A percentile compares a stretch with the other conserved stretches of the same genome.
These are phyloP conservation scores for Tanacetum coccineum DNA, from an alignment of 129 eudicot species.

Conservation along the genomic window DNA sequence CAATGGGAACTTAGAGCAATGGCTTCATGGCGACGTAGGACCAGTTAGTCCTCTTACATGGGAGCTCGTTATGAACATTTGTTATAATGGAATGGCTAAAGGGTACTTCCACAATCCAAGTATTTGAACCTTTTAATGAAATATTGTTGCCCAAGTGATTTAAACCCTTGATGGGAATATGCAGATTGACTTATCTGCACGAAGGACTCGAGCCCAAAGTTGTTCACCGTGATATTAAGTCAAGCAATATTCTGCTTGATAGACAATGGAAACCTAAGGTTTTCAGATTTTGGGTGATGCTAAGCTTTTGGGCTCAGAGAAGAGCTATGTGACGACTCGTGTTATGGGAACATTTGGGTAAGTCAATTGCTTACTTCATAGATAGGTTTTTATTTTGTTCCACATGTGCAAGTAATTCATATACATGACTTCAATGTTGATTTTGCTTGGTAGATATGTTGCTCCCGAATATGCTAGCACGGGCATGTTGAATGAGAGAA, in stretches of 20 bases:
- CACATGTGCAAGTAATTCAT: background rate
- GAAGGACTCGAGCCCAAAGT: constrained; percentile 95
- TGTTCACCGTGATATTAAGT: constrained; percentile 85
- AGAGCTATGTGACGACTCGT: constrained; percentile 41
- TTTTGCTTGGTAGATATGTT: constrained; percentile 50
- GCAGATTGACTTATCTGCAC: constrained; percentile 80
- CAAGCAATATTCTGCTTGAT: constrained; percentile 83
- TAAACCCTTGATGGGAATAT: constrained; percentile 21
- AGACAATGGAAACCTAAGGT: constrained; percentile 78
- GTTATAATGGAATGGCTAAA: constrained; percentile 79
- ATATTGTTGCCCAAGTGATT: background rate
- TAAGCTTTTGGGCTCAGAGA: constrained; percentile 60
- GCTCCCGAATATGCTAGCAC: constrained; percentile 98
- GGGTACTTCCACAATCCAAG: constrained; percentile 41
- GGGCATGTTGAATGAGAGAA: constrained; percentile 91
- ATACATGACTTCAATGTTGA: background rate
- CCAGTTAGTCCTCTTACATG: constrained; percentile 80
- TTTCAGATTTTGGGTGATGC: constrained; percentile 87
- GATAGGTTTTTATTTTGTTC: background rate
- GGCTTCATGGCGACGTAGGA: constrained; percentile 50
- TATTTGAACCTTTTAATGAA: background rate
- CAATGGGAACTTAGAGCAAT: constrained; percentile 40
- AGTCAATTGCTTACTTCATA: background rate
- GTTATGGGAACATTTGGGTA: constrained; percentile 48
- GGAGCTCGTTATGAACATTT: constrained; percentile 75